Evolutionary conservation across 2,329 filamentous ascomycete species (phyloP), one percentile per base, ranked within the genome.

Genomic region (Colletotrichum plurivorum): DNA sequence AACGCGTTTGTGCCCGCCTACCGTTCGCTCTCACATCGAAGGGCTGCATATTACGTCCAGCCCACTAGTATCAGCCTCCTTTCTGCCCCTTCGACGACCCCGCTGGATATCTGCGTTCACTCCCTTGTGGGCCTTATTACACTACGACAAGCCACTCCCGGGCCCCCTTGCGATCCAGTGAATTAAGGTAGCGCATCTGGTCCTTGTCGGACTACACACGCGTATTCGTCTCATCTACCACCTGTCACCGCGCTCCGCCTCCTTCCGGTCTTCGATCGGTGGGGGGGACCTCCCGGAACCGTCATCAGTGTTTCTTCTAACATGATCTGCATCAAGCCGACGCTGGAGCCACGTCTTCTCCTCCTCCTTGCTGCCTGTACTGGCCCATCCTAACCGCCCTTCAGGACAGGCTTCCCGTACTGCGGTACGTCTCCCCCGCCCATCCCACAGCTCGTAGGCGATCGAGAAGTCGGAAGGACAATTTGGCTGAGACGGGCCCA

Each of bases 221-320:
- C 64, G 61, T 70, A 67, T 71, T 69, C 72, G 74, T 76, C 74
- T 74, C 73, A 75, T 73, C 59, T 74, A 54, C 53, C 56, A 63
- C 57, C 67, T 70, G 67, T 70, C 67, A 70, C 67, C 60, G 56
- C 64, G 67, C 69, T 73, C 73, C 69, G 68, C 63, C 73, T 73
- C 64, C 74, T 73, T 75, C 71, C 69, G 73, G 72, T 74, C 69
- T 72, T 64, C 68, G 70, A 72, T 71, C 65, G 69, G 72, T 72
- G 71, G 72, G 71, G 70, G 51, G 56, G 41, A 67, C 60, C 62
- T 60, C 64, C 69, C 71, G 60, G 52, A 48, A 54, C 63, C 39
- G 57, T 68, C 58, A 65, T 68, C 65, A 61, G 52, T 71, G 69
- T 73, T 72, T 74, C 71, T 70, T 69, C 75, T 75, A 58, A 63